These are phyloP conservation scores for Cladorrhinum samala DNA, from an alignment of 495 filamentous ascomycete genomes.

Conservation along the genomic window DNA sequence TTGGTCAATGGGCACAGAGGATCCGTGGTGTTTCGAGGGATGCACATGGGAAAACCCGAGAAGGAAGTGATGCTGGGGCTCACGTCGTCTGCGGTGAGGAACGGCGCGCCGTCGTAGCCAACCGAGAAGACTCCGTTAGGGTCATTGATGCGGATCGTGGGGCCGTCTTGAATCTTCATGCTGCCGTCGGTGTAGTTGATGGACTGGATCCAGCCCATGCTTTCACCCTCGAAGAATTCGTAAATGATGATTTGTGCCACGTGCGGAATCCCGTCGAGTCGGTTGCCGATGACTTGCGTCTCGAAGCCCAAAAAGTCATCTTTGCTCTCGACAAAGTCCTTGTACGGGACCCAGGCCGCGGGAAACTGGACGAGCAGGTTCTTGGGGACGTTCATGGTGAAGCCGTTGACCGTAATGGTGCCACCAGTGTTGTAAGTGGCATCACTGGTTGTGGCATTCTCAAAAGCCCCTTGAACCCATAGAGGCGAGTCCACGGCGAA, in stretches of 20 bases:
- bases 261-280: constrained; percentile 22
- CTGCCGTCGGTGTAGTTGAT: constrained; percentile 18
- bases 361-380: constrained; percentile 34
- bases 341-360: constrained; percentile 27
- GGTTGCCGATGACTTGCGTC: constrained; percentile 26
- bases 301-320: constrained; percentile 7
- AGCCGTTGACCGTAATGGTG: constrained; percentile 27
- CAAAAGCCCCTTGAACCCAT: constrained; percentile 1
- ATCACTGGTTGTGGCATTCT: constrained; percentile 10
- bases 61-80: constrained; percentile 32
- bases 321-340: constrained; percentile 16
- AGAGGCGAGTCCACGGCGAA: not conserved
- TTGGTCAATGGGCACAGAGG: constrained; percentile 24
- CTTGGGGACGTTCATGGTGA: constrained; percentile 28
- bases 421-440: constrained; percentile 29
- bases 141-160: constrained; percentile 30
- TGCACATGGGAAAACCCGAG: constrained; percentile 36
- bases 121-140: constrained; percentile 27
- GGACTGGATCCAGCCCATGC: constrained; percentile 26
- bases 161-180: constrained; percentile 26
- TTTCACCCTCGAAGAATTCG: constrained; percentile 22
- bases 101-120: constrained; percentile 16
- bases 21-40: constrained; percentile 27
- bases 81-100: constrained; percentile 32
- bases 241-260: constrained; percentile 27